Evolutionary conservation across 1,284 basidiomycete genomes (phyloP), one percentile per base, ranked within the genome.

Genomic region (Trichosporon coremiiforme): DNA sequence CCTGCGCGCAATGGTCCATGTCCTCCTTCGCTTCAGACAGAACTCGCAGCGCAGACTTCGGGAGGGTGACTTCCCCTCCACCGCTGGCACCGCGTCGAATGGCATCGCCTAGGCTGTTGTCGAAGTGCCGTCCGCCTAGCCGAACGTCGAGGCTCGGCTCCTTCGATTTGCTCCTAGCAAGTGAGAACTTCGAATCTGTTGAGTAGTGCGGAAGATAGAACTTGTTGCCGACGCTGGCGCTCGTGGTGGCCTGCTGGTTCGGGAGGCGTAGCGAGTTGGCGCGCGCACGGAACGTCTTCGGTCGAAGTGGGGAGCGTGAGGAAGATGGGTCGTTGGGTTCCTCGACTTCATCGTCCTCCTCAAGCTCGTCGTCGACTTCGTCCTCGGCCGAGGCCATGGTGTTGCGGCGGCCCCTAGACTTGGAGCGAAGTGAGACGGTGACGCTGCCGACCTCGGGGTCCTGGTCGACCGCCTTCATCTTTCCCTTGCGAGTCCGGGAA

Each of bases 151-250:
- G 47, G 12, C 31, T 53, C 22, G 70, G 66, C 2, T 69, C 29
- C 29, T n/a, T 60, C 31, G 57, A 33, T 17, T 31, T 31, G 57
- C 31, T 33, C 29, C 57, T 60, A 33, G 57, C 57, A 9, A 80
- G 75, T 1, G 82, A 83, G 68, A 83, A 84, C 69, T 79, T 79
- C 36, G 76, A 71, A 71, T 84, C 83, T 22, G 78, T 76, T 3
- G 83, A 84, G 65, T 74, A 84, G 67, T 84, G 83, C 0, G 83
- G 78, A 0, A 84, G 74, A 66, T 71, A 78, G 71, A 79, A 81
- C 60, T 73, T 69, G 64, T 66, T 70, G 64, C 69, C 66, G 12
- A 65, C 55, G 64, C 66, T 69, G 3, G 66, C 53, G 3, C 68
- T 25, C 5, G 55, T 10, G n/a, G 38, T 9, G 17, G 66, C 66